Percentiles rank a stretch among this genome's conserved stretches.
phyloP scores from a whole-genome alignment of 1,139 yeast genomes.

The Scheffersomyces parashehatae region DNA sequence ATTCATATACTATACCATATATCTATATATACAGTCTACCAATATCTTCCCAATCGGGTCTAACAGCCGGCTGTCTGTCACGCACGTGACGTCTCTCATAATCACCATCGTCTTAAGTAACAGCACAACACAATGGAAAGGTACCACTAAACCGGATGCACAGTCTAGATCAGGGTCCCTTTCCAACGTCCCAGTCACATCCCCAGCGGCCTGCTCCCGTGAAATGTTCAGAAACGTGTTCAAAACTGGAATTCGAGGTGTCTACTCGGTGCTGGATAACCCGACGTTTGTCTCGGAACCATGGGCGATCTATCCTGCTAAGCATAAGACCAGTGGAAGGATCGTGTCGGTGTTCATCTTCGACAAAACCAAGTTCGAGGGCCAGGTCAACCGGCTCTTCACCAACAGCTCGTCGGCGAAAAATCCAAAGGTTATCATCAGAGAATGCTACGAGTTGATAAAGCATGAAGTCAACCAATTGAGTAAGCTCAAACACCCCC shows the following conservation, averaged over 20 bases:
- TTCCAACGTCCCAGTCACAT: no score
- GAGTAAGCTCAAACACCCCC: constrained; percentile 86
- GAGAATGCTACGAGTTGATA: constrained; percentile 42
- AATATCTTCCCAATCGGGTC: no score
- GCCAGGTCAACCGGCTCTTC: constrained; percentile 53
- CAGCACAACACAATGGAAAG: no score
- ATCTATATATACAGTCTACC: no score
- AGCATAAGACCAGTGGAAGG: constrained; percentile 53
- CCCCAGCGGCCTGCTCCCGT: no score
- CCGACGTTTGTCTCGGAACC: constrained; percentile 78
- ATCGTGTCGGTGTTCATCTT: constrained; percentile 82
- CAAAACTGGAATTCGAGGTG: constrained; percentile 70
- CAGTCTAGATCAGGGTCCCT: no score
- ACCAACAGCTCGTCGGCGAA: constrained; percentile 36
- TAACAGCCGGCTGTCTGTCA: no score
- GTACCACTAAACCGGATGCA: no score
- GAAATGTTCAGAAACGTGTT: constrained; percentile 41
- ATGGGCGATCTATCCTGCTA: constrained; percentile 86
- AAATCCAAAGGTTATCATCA: constrained; percentile 38
- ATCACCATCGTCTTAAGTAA: no score
- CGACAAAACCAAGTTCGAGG: constrained; percentile 77
- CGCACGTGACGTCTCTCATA: no score
- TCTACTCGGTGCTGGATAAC: constrained; percentile 70
- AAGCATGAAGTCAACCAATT: constrained; percentile 62
- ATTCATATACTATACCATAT: no score